These are phyloP conservation scores for Boletus rubescentipes DNA, from an alignment of 768 basidiomycete species.

Conservation along the genomic window DNA sequence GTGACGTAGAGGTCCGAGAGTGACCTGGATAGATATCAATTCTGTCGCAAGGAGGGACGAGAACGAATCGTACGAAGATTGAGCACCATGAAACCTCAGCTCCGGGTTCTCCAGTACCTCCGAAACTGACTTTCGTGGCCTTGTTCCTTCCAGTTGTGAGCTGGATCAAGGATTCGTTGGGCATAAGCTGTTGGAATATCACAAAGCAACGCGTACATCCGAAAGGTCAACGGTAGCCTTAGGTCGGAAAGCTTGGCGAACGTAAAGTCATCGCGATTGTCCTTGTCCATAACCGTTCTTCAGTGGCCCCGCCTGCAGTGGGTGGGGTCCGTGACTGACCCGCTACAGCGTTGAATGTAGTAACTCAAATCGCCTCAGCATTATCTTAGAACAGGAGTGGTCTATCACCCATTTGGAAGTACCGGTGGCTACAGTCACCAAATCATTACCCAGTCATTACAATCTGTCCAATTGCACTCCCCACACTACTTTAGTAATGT, in stretches of 20 bases:
- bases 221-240: slow-evolving; percentile 82
- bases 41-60: slow-evolving; percentile 7
- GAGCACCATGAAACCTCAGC: slow-evolving; percentile 78
- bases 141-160: slow-evolving; percentile 82
- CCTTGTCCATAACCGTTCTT: slow-evolving; percentile 48
- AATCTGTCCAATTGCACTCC: background rate
- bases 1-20: slow-evolving; percentile 93
- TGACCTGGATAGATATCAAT: slow-evolving; percentile 49
- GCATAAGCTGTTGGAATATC: background rate
- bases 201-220: slow-evolving; percentile 54
- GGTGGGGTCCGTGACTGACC: background rate
- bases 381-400: background rate
- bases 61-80: slow-evolving; percentile 54
- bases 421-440: background rate
- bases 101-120: slow-evolving; percentile 85
- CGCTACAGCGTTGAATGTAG: background rate
- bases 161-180: slow-evolving; percentile 36
- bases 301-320: background rate
- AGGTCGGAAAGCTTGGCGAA: slow-evolving; percentile 90
- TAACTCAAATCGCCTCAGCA: background rate
- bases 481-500: slow-evolving; percentile 7
- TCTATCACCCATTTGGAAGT: slow-evolving; percentile 2
- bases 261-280: slow-evolving; percentile 83
- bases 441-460: background rate
- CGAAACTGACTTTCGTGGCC: slow-evolving; percentile 68